A percentile compares a stretch with the other conserved stretches of the same genome.
These are phyloP conservation scores for Breviolum minutum DNA, from an alignment of 73 alveolate genomes.

Conservation along the genomic window DNA sequence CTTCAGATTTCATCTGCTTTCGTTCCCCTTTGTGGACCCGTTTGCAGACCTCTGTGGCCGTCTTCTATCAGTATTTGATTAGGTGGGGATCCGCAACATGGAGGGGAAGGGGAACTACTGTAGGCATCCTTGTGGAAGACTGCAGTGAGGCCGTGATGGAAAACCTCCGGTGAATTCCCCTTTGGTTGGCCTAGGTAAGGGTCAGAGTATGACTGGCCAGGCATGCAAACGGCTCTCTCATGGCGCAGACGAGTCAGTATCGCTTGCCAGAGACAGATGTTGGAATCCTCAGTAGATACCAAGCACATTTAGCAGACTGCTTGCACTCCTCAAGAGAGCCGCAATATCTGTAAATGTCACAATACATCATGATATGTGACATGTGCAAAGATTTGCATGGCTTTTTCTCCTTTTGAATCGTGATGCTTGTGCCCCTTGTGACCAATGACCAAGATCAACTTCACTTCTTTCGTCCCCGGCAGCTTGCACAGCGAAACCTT, in stretches of 20 bases:
- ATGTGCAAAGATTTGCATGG: too few relatives aligned
- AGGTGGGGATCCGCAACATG: background rate
- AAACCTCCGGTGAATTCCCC: too few relatives aligned
- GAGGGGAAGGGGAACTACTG: background rate
- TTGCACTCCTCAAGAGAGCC: background rate
- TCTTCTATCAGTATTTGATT: constrained; percentile 82
- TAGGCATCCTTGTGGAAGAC: background rate
- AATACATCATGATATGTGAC: too few relatives aligned
- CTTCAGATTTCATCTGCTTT: background rate
- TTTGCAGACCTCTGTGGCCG: constrained; percentile 63
- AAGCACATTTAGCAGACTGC: background rate
- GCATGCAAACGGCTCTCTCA: constrained; percentile 74
- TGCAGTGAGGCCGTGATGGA: too few relatives aligned
- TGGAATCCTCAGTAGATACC: background rate
- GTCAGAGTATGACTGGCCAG: background rate
- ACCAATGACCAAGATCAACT: constrained; percentile 36
- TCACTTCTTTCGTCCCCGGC: constrained; percentile 84
- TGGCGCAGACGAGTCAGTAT: constrained; percentile 71
- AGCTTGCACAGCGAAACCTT: constrained; percentile 55
- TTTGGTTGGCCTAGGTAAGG: background rate
- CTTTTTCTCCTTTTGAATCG: too few relatives aligned
- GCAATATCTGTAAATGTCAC: too few relatives aligned
- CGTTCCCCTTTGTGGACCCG: background rate
- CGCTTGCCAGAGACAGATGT: constrained; percentile 77
- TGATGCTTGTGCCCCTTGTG: too few relatives aligned